Base-by-base conservation (phyloP, 2,329 filamentous ascomycete genomes). In the Aspergillus quadrilineatus region DNA sequence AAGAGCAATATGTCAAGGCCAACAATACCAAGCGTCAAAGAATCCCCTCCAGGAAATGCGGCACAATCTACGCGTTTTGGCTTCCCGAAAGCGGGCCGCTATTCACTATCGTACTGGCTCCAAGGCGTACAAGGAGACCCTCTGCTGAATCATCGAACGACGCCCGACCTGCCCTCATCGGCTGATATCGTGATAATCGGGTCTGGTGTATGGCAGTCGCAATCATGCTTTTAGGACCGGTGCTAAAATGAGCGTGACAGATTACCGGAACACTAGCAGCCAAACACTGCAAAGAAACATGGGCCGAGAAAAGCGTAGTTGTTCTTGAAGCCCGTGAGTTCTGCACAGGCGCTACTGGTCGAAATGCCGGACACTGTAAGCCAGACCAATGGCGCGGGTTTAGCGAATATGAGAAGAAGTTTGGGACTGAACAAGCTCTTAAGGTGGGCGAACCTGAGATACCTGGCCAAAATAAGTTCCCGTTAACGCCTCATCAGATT, bases 41-140 rank as follows among this genome's bases (percentile, higher is more conserved):
- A 44, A 28, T 28, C 41, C 4, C 41, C 39, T 6, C 17, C 39
- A 6, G 39, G 17, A 7, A 42, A 42, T 22, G 8, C 39, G 6
- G 17, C n/a, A 5, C 39, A 8, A n/a, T 15, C 39, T 8, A 22
- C 39, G n/a, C 36, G 36, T 9, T 49, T 43, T n/a, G 52, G 52
- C 15, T 55, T 55, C 30, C 52, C 52, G 4, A 55, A 55, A n/a
- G n/a, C 39, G 32, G 28, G 45, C 7, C 26, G 9, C 3, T 55
- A 55, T 17, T 55, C 52, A 6, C 12, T 55, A 17, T 55, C 52
- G 15, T 49, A 55, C 52, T 55, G 52, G 52, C 52, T 55, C 5
- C 26, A 48, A 9, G 37, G 45, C 3, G 52, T 55, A 8, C 44
- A 55, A n/a, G 15, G 14, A 4, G 45, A 55, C 37, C 45, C 45